Conservation (phyloP, 2,329 filamentous ascomycete genomes). For the Stromatinia cepivora region DNA sequence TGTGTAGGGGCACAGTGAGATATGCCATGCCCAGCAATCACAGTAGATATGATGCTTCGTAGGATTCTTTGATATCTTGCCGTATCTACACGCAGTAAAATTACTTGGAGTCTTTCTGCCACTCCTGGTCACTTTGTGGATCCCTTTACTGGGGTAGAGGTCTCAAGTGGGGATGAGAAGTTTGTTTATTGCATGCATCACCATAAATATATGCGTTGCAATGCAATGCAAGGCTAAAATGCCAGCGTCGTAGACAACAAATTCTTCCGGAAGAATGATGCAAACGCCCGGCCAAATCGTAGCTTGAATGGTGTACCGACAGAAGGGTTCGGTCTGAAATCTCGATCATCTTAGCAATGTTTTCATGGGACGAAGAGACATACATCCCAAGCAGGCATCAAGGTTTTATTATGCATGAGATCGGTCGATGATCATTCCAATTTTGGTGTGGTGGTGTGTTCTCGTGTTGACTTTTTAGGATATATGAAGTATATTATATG, state of each 20-base stretch:
- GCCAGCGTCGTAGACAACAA: neutral
- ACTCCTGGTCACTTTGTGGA: slow-evolving; percentile 12
- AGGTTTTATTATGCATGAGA: slow-evolving; percentile 17
- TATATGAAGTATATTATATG: slow-evolving; percentile 6
- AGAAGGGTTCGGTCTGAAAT: slow-evolving; percentile 24
- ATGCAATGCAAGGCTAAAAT: slow-evolving; percentile 20
- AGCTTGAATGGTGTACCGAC: slow-evolving; percentile 23
- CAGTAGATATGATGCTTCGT: slow-evolving; percentile 13
- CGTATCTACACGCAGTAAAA: neutral
- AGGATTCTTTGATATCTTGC: slow-evolving; percentile 16
- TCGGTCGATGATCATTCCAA: slow-evolving; percentile 17
- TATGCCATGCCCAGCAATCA: neutral
- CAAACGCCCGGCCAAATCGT: slow-evolving; percentile 12
- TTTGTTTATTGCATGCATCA: slow-evolving; percentile 18
- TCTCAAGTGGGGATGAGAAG: slow-evolving; percentile 2
- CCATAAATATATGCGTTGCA: slow-evolving; percentile 4
- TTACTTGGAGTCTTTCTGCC: neutral
- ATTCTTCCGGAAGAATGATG: slow-evolving; percentile 9
- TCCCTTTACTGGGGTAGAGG: slow-evolving; percentile 9
- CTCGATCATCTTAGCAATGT: slow-evolving; percentile 22
- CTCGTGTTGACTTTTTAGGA: slow-evolving; percentile 18
- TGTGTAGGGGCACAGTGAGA: slow-evolving; percentile 14
- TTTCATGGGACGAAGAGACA: slow-evolving; percentile 5
- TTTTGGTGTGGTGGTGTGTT: neutral
- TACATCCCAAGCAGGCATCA: slow-evolving; percentile 18